Conservation (phyloP, 805 yeast species). For the Kurtzmaniella fragi region DNA sequence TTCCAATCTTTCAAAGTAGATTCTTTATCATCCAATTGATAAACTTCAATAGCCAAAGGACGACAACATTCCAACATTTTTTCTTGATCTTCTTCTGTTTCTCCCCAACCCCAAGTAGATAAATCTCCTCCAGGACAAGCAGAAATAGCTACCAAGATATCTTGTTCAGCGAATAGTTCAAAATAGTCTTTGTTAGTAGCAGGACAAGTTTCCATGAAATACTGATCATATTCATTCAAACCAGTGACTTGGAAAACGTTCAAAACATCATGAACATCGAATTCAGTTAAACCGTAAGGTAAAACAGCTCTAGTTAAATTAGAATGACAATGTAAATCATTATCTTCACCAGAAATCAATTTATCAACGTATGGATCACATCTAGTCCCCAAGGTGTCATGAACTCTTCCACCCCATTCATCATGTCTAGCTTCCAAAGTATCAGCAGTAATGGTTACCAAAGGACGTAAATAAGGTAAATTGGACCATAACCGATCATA, state of each 20-base stretch:
- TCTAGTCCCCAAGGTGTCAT: slow-evolving; percentile 63
- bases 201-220: slow-evolving; percentile 68
- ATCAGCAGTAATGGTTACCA: slow-evolving; percentile 61
- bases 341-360: slow-evolving; percentile 57
- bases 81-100: slow-evolving; percentile 38
- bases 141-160: slow-evolving; percentile 56
- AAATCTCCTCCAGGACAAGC: slow-evolving; percentile 72
- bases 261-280: slow-evolving; percentile 64
- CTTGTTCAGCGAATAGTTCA: slow-evolving; percentile 64
- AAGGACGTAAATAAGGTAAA: slow-evolving; percentile 60
- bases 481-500: slow-evolving; percentile 63
- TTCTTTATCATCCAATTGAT: slow-evolving; percentile 42
- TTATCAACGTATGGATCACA: slow-evolving; percentile 69
- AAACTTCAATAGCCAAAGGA: slow-evolving; percentile 60
- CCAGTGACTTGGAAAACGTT: slow-evolving; percentile 71
- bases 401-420: slow-evolving; percentile 62
- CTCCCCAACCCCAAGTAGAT: slow-evolving; percentile 71
- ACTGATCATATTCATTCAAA: slow-evolving; percentile 57
- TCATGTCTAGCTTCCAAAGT: slow-evolving; percentile 52
- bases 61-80: slow-evolving; percentile 61
- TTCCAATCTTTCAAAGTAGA: slow-evolving; percentile 45
- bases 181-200: slow-evolving; percentile 56
- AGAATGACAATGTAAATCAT: slow-evolving; percentile 64
- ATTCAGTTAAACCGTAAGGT: slow-evolving; percentile 59
- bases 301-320: slow-evolving; percentile 55